phyloP scores from a whole-genome alignment of 495 filamentous ascomycete genomes.

The Oleoguttula mirabilis region DNA sequence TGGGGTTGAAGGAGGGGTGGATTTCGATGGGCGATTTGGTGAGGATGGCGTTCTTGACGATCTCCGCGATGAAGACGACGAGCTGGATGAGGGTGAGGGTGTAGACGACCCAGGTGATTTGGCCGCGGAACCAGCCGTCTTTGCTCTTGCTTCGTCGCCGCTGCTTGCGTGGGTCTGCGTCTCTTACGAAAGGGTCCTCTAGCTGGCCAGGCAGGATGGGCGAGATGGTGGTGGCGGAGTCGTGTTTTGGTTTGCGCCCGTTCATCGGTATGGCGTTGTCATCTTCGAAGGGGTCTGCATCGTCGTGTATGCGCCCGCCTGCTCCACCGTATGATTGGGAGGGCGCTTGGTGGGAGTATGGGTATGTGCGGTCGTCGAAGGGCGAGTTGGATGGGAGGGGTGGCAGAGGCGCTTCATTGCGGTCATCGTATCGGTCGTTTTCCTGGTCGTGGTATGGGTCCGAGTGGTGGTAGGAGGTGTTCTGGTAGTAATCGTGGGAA shows the following conservation, averaged over 20 bases:
- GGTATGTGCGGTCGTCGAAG: constrained; percentile 52
- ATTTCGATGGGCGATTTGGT: constrained; percentile 74
- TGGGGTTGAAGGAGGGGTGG: constrained; percentile 78
- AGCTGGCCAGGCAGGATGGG: constrained; percentile 20
- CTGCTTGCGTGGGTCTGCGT: constrained; percentile 36
- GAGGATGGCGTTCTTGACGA: constrained; percentile 58
- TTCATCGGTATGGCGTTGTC: constrained; percentile 54
- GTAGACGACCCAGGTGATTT: constrained; percentile 74
- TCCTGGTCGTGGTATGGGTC: constrained; percentile 20
- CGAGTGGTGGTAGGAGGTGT: not conserved
- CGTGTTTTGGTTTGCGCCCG: constrained; percentile 24
- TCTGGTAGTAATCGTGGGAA: constrained; percentile 13
- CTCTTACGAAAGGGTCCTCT: constrained; percentile 23
- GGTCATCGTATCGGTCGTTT: constrained; percentile 16
- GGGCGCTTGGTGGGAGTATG: constrained; percentile 36
- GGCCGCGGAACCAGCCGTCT: constrained; percentile 44
- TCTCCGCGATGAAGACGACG: constrained; percentile 78
- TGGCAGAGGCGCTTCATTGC: constrained; percentile 32
- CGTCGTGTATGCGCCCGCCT: constrained; percentile 29
- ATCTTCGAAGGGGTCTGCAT: constrained; percentile 42
- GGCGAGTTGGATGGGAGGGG: constrained; percentile 37
- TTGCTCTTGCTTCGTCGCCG: constrained; percentile 33
- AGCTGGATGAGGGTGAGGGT: constrained; percentile 65
- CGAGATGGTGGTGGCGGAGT: constrained; percentile 9
- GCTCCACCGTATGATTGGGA: constrained; percentile 44